Conservation (phyloP, 2,329 filamentous ascomycete species). For the Mollisia scopiformis region DNA sequence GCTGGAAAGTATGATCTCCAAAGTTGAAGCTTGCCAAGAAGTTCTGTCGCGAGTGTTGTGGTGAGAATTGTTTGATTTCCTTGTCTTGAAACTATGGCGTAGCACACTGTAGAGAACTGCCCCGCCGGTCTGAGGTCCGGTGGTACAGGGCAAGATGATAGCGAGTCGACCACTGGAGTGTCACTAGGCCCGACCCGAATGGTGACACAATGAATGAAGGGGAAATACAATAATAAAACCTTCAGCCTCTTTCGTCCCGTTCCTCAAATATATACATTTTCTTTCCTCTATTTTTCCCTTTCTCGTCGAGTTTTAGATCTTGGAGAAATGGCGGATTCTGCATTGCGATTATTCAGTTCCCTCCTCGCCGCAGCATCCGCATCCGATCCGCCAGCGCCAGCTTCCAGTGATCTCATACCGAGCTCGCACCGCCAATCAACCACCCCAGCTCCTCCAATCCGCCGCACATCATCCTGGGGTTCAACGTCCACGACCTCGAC, state of each 20-base stretch:
- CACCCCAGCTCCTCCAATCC: not conserved
- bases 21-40: not conserved
- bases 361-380: slow-evolving; percentile 4
- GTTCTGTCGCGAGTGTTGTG: not conserved
- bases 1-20: not conserved
- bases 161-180: not conserved
- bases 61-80: not conserved
- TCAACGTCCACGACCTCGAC: slow-evolving; percentile 11
- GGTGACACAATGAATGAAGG: not conserved
- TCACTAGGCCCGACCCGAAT: not conserved
- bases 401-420: not conserved
- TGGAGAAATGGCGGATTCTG: slow-evolving; percentile 8
- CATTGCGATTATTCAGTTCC: slow-evolving; percentile 25
- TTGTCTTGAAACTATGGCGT: not conserved
- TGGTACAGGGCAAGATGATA: not conserved
- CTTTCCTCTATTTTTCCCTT: not conserved
- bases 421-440: slow-evolving; percentile 1
- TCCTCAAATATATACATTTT: not conserved
- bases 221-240: not conserved
- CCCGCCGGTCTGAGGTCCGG: not conserved
- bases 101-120: not conserved
- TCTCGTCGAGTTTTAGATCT: not conserved
- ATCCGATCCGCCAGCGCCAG: not conserved
- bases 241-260: slow-evolving; percentile 7
- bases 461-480: slow-evolving; percentile 11